phyloP scores from a whole-genome alignment of 345 rosid species.

The Aegle marmelos region DNA sequence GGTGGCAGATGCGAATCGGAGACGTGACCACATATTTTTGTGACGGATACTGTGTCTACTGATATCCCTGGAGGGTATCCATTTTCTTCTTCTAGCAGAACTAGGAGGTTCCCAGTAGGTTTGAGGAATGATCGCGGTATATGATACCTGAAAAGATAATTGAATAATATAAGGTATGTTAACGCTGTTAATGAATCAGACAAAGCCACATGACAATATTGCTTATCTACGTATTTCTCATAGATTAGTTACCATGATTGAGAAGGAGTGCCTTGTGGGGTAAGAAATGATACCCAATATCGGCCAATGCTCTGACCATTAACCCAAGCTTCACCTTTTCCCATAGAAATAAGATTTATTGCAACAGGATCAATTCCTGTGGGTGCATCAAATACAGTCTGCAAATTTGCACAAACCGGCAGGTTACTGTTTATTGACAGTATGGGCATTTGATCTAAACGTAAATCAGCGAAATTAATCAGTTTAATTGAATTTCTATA shows the following conservation, averaged over 20 bases:
- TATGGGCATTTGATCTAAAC: not conserved
- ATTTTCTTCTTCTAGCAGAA: slow-evolving; percentile 53
- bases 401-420: not conserved
- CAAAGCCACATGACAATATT: too few relatives aligned
- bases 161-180: not conserved
- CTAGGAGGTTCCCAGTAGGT: slow-evolving; percentile 38
- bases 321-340: slow-evolving; percentile 86
- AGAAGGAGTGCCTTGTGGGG: slow-evolving; percentile 52
- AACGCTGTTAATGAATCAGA: too few relatives aligned
- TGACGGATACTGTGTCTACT: slow-evolving; percentile 36
- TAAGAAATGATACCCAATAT: slow-evolving; percentile 65
- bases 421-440: not conserved
- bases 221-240: not conserved
- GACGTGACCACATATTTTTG: slow-evolving; percentile 36
- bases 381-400: slow-evolving; percentile 66
- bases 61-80: slow-evolving; percentile 51
- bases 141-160: slow-evolving; percentile 41
- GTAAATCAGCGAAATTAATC: not conserved
- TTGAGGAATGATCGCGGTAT: slow-evolving; percentile 57
- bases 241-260: slow-evolving; percentile 48
- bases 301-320: slow-evolving; percentile 81
- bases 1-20: slow-evolving; percentile 27
- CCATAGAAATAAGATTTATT: slow-evolving; percentile 65
- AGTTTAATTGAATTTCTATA: slow-evolving; percentile 17
- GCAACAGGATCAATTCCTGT: slow-evolving; percentile 54